These are phyloP conservation scores for Cylindrodendrum hubeiense DNA, from an alignment of 2,329 filamentous ascomycete species.

Conservation along the genomic window DNA sequence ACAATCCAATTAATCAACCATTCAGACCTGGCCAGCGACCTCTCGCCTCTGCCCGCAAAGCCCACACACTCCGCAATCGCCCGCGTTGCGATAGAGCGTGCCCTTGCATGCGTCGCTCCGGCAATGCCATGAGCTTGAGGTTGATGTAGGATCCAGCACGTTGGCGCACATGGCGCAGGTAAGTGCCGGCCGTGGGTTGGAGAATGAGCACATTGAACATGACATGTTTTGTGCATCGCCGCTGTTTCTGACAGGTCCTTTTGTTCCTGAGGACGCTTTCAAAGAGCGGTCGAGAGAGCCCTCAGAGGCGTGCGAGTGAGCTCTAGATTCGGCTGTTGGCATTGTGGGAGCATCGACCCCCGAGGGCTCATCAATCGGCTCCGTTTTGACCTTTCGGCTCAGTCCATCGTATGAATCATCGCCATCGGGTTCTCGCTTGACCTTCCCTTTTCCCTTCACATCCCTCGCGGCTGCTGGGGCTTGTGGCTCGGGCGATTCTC, in stretches of 20 bases:
- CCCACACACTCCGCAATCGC: constrained; percentile 77
- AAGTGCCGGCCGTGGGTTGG: constrained; percentile 65
- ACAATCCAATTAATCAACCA: background rate
- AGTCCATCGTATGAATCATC: background rate
- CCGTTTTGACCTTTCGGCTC: constrained; percentile 27
- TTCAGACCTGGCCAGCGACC: constrained; percentile 10
- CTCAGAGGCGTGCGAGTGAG: background rate
- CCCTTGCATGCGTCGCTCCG: constrained; percentile 65
- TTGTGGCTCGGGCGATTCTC: constrained; percentile 28
- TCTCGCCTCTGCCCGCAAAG: constrained; percentile 69
- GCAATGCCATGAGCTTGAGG: constrained; percentile 75
- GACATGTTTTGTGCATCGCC: background rate
- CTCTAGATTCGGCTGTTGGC: background rate
- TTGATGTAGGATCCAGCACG: constrained; percentile 69
- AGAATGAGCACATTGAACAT: constrained; percentile 77
- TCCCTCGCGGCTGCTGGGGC: background rate
- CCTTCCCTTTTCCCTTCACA: background rate
- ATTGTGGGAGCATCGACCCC: constrained; percentile 5
- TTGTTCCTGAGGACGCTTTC: background rate
- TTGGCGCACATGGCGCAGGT: constrained; percentile 79
- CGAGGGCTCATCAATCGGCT: constrained; percentile 9
- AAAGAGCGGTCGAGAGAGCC: background rate
- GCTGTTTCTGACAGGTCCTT: background rate
- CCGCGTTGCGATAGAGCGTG: constrained; percentile 74
- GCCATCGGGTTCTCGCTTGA: constrained; percentile 5